Percentiles rank a stretch among this genome's conserved stretches.
Evolutionary conservation across 805 yeast genomes (phyloP).

Genomic region (Ogataea ganodermae): DNA sequence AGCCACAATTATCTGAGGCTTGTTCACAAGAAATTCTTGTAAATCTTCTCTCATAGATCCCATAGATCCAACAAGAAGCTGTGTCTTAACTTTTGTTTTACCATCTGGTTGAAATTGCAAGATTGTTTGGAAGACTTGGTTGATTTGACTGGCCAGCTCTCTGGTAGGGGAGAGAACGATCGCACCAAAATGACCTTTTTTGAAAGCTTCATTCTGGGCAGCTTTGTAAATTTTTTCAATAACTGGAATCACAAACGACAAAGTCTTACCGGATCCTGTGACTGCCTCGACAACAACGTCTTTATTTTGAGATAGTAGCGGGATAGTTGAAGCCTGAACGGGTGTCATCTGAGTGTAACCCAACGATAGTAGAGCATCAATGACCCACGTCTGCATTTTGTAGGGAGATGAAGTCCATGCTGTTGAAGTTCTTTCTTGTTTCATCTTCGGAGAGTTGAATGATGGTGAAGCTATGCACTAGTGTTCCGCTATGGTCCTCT

Average conservation of each 20-base stretch:
- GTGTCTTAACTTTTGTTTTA: constrained; percentile 46
- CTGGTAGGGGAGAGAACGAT: constrained; percentile 72
- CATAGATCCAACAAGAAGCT: constrained; percentile 64
- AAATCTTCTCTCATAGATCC: constrained; percentile 71
- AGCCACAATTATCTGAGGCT: constrained; percentile 80
- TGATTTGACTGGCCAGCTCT: constrained; percentile 69
- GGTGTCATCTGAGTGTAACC: constrained; percentile 91
- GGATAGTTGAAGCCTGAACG: constrained; percentile 94
- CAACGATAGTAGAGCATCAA: constrained; percentile 66
- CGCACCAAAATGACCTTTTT: constrained; percentile 69
- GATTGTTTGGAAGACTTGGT: constrained; percentile 61
- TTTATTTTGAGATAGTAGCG: constrained; percentile 77
- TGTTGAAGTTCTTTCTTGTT: not conserved
- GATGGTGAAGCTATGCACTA: no score
- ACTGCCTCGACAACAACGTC: constrained; percentile 98
- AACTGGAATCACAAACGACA: constrained; percentile 85
- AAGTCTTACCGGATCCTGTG: constrained; percentile 97
- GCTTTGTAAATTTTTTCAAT: constrained; percentile 59
- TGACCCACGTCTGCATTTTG: constrained; percentile 67
- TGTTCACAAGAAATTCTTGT: constrained; percentile 49
- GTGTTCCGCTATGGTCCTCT: no score
- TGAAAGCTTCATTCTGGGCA: constrained; percentile 33
- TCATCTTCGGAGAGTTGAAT: not conserved
- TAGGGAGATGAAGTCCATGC: constrained; percentile 59
- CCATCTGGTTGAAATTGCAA: constrained; percentile 59